Evolutionary conservation across 768 basidiomycete genomes (phyloP), one percentile per base, ranked within the genome.

Genomic region (Strobilomyces echinocephalus): DNA sequence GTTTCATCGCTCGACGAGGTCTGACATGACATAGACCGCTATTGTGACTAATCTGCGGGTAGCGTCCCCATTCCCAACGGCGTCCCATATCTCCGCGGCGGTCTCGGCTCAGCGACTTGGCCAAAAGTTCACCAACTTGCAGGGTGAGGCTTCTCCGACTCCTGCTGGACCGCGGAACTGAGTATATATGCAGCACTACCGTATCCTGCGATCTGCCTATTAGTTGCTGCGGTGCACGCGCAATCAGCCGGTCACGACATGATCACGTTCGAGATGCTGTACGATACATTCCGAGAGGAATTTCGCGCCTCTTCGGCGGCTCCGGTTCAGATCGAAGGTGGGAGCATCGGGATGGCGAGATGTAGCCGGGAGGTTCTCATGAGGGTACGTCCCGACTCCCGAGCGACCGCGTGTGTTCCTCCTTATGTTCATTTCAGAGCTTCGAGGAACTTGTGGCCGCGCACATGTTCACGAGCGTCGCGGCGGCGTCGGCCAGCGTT

Each of bases 221-320:
- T 97, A 40, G 86, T 98, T 54, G 88, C 94, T n/a, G 79, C 84
- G 14, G 78, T 84, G 62, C 95, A 97, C 63, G 77, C 83, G 5
- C 73, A 83, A 24, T 85, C 84, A 10, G 81, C 83, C 7, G 94
- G 94, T 0, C 86, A 93, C 54, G 77, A 87, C 18, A 72, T 73
- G 14, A 84, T 97, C 70, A 97, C 90, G 30, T 95, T 98, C 64
- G 91, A 95, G 62, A 92, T 95, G 85, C 79, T 95, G 8, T 79
- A 87, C 56, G 88, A 91, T 49, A 76, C 77, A 31, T 93, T 94
- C 66, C 81, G 83, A 20, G 80, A 84, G 56, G 87, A 90, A 69
- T 78, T 88, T 18, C 82, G 85, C 20, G 76, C 83, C 20, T 87
- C 88, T 7, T 76, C 77, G 10, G 80, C 85, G 8, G 88, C 88